phyloP scores from a whole-genome alignment of 495 filamentous ascomycete species.

The Lineolata rhizophorae region DNA sequence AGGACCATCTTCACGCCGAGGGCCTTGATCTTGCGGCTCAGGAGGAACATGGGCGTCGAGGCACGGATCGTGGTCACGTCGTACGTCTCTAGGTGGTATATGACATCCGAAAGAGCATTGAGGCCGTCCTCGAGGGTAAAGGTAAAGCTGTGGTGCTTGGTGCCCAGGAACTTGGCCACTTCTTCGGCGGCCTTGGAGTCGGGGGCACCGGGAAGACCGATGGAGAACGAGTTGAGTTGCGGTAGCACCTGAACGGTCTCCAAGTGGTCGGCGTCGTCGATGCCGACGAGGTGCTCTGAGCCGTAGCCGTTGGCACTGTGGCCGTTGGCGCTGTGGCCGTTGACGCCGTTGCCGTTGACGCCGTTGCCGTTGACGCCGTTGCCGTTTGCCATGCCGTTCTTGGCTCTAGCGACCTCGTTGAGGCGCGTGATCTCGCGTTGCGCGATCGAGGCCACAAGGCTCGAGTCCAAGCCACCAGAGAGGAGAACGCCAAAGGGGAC shows the following conservation, averaged over 20 bases:
- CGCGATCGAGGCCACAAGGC: slow-evolving; percentile 83
- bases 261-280: slow-evolving; percentile 74
- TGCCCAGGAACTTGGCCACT: slow-evolving; percentile 87
- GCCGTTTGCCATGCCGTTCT: slow-evolving; percentile 12
- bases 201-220: slow-evolving; percentile 75
- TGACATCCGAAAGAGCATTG: slow-evolving; percentile 87
- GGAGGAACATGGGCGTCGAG: slow-evolving; percentile 94
- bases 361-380: slow-evolving; percentile 18
- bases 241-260: slow-evolving; percentile 82
- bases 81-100: slow-evolving; percentile 92
- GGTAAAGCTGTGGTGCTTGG: slow-evolving; percentile 91
- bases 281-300: slow-evolving; percentile 60
- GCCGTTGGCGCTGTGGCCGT: slow-evolving; percentile 17
- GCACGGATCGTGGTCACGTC: slow-evolving; percentile 97
- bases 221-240: slow-evolving; percentile 94
- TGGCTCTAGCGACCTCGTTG: slow-evolving; percentile 25
- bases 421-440: slow-evolving; percentile 72
- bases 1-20: slow-evolving; percentile 99
- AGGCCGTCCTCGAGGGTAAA: slow-evolving; percentile 95
- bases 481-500: slow-evolving; percentile 93
- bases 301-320: slow-evolving; percentile 21
- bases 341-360: slow-evolving; percentile 16
- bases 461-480: slow-evolving; percentile 90
- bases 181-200: slow-evolving; percentile 75
- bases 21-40: slow-evolving; percentile 95